A percentile compares a stretch with the other conserved stretches of the same genome.
phyloP scores from a whole-genome alignment of 1,284 basidiomycete genomes.

The Moesziomyces sp. region DNA sequence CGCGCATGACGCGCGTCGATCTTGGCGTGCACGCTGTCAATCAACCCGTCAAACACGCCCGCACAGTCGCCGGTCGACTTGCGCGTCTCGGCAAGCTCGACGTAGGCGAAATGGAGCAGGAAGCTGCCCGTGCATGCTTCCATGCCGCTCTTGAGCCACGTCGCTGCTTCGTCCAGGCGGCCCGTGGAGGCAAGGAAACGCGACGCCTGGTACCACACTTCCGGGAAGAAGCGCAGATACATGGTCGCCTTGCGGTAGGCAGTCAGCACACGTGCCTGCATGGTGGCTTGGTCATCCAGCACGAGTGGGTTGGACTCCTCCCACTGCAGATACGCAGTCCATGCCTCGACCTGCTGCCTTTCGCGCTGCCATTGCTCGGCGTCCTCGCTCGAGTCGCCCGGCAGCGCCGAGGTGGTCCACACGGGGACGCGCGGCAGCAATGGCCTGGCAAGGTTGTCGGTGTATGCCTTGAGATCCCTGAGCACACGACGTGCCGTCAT shows the following conservation, averaged over 20 bases:
- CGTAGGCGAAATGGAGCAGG: slow-evolving; percentile 86
- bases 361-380: slow-evolving; percentile 72
- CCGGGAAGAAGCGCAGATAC: slow-evolving; percentile 91
- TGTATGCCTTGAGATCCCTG: slow-evolving; percentile 77
- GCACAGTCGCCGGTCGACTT: slow-evolving; percentile 68
- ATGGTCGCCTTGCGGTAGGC: slow-evolving; percentile 89
- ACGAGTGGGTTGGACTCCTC: slow-evolving; percentile 94
- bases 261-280: slow-evolving; percentile 79
- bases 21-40: slow-evolving; percentile 77
- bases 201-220: slow-evolving; percentile 95
- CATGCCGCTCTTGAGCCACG: slow-evolving; percentile 84
- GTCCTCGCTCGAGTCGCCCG: slow-evolving; percentile 73
- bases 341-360: slow-evolving; percentile 79
- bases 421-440: slow-evolving; percentile 56
- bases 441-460: slow-evolving; percentile 70
- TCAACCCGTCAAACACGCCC: slow-evolving; percentile 74
- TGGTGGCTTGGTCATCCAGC: slow-evolving; percentile 77
- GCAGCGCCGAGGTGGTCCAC: slow-evolving; percentile 45
- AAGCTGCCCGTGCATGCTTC: slow-evolving; percentile 89
- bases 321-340: slow-evolving; percentile 94
- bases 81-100: slow-evolving; percentile 81
- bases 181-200: slow-evolving; percentile 80
- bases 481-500: slow-evolving; percentile 93
- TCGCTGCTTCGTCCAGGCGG: slow-evolving; percentile 82
- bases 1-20: slow-evolving; percentile 77